Percentiles rank a stretch among this genome's conserved stretches.
Conservation (phyloP, 2,329 filamentous ascomycete species). For the Microascus cirrosus region DNA sequence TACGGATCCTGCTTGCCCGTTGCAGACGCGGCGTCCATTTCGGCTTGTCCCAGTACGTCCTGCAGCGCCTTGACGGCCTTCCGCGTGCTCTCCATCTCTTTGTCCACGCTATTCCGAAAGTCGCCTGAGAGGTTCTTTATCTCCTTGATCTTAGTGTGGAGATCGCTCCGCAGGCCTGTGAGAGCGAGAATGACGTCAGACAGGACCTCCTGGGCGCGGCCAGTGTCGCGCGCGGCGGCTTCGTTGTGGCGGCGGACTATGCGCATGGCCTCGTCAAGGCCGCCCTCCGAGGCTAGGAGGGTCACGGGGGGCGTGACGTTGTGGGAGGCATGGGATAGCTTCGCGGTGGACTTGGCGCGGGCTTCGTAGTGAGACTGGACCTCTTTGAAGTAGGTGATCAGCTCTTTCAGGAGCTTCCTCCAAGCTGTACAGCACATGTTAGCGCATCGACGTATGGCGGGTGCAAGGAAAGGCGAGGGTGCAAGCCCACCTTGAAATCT, state of each 20-base stretch:
- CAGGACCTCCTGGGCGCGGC: slow-evolving; percentile 84
- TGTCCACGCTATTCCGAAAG: slow-evolving; percentile 94
- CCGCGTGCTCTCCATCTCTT: slow-evolving; percentile 79
- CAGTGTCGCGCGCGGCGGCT: slow-evolving; percentile 65
- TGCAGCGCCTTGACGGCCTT: slow-evolving; percentile 72
- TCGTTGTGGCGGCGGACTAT: slow-evolving; percentile 77
- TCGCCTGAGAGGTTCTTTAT: slow-evolving; percentile 89
- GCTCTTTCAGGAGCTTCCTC: slow-evolving; percentile 89
- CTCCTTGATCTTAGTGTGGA: slow-evolving; percentile 95
- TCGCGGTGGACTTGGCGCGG: slow-evolving; percentile 69
- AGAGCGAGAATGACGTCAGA: slow-evolving; percentile 83
- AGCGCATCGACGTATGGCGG: background rate
- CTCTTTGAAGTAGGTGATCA: slow-evolving; percentile 89
- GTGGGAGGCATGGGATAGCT: slow-evolving; percentile 74
- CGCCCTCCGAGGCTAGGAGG: slow-evolving; percentile 63
- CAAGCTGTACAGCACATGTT: slow-evolving; percentile 47
- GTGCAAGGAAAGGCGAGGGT: background rate
- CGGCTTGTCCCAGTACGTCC: slow-evolving; percentile 67
- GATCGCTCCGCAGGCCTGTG: slow-evolving; percentile 73
- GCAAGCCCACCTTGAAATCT: slow-evolving; percentile 68
- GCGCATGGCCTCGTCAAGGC: slow-evolving; percentile 77
- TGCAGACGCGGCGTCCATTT: slow-evolving; percentile 57
- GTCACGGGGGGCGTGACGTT: slow-evolving; percentile 64
- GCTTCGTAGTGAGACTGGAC: slow-evolving; percentile 83
- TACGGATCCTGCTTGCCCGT: slow-evolving; percentile 89